Percentiles rank a stretch among this genome's conserved stretches.
Conservation (phyloP, 2,329 filamentous ascomycete species). For the Fonsecaea erecta region DNA sequence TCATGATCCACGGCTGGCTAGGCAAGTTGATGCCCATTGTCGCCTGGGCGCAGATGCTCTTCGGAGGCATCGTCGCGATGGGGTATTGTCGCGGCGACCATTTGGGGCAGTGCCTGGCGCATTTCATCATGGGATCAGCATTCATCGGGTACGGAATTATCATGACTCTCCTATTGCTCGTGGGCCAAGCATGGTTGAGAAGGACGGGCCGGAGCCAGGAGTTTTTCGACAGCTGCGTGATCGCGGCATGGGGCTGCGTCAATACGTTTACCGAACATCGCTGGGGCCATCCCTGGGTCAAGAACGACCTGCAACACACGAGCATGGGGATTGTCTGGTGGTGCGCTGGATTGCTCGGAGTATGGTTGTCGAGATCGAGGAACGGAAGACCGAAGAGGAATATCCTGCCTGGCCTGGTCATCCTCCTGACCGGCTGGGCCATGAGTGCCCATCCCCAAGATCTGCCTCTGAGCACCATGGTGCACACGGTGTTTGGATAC, state of each 20-base stretch:
- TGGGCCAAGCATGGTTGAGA: slow-evolving; percentile 85
- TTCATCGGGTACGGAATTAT: slow-evolving; percentile 94
- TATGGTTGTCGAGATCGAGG: slow-evolving; percentile 87
- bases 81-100: slow-evolving; percentile 95
- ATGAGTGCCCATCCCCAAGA: slow-evolving; percentile 92
- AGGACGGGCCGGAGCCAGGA: slow-evolving; percentile 87
- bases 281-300: slow-evolving; percentile 87
- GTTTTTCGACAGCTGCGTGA: slow-evolving; percentile 91
- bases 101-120: slow-evolving; percentile 86
- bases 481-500: slow-evolving; percentile 89
- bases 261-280: slow-evolving; percentile 98
- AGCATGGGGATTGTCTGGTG: slow-evolving; percentile 99
- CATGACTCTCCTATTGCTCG: slow-evolving; percentile 81
- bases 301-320: slow-evolving; percentile 95
- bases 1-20: slow-evolving; percentile 75
- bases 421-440: slow-evolving; percentile 89
- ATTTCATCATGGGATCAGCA: slow-evolving; percentile 98
- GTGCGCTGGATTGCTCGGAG: slow-evolving; percentile 85
- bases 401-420: slow-evolving; percentile 87
- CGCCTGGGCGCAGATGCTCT: slow-evolving; percentile 92
- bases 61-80: slow-evolving; percentile 88
- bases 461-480: slow-evolving; percentile 80
- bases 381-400: slow-evolving; percentile 89
- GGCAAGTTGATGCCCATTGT: slow-evolving; percentile 87
- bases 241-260: slow-evolving; percentile 93